Evolutionary conservation across 768 basidiomycete species (phyloP), one percentile per base, ranked within the genome.

Genomic region (Kwoniella dejecticola): DNA sequence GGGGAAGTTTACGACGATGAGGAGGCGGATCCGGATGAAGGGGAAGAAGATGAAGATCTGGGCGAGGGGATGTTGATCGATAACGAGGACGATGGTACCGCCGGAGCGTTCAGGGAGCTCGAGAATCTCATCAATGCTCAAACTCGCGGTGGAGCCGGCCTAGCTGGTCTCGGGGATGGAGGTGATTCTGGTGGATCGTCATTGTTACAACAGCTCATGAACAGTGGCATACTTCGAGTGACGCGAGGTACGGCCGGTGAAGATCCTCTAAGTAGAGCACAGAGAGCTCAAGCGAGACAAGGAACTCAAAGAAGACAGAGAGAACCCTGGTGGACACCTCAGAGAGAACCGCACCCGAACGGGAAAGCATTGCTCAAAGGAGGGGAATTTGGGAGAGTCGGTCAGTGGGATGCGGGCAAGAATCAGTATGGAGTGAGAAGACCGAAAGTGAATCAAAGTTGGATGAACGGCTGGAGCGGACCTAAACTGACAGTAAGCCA

Each of bases 351-450:
- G 3, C 58, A 75, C 54, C 61, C 69, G 4, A 45, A 30, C 5
- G 77, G 75, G 0, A 27, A 58, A 2, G 67, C 65, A 33, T 45
- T 78, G 38, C 48, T 71, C 19, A 48, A 57, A 26, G 47, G 60
- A 4, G 77, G 77, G 8, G 75, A 76, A 46, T 78, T 78, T 63
- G 77, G 77, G 2, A 57, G 54, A 44, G 74, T 75, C 0, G 73
- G 75, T 6, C 57, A 65, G 26, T 72, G 69, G 71, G 38, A 27
- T 47, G 15, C 33, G 8, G 10, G 6, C 17, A 31, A 29, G 21
- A 50, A 31, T n/a, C 29, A 12, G 15, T 36, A 36, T 36, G 33
- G 33, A n/a, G 30, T 52, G 38, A 52, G 36, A 27, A 50, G 48
- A 31, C 57, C 52, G 33, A 44, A 50, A 50, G 19, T 17, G n/a